Evolutionary conservation across 495 filamentous ascomycete species (phyloP), one percentile per base, ranked within the genome.

Genomic region (Xylona heveae): DNA sequence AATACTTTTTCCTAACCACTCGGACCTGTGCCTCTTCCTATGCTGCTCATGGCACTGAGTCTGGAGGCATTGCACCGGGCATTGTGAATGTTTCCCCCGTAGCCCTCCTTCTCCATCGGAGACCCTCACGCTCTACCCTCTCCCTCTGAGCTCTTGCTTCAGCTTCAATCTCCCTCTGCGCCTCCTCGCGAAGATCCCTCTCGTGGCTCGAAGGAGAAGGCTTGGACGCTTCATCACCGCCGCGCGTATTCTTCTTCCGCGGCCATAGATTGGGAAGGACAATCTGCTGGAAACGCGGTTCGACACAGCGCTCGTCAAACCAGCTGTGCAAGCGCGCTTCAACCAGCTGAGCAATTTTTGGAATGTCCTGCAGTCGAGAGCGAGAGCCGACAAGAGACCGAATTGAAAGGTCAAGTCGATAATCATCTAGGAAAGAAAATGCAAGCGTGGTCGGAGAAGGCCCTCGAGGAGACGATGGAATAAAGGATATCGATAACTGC

Each of bases 291-390:
- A 97, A 92, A 16, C 82, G 65, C 6, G 88, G 88, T 54, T 95
- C 88, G 2, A 97, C 88, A 34, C 78, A 81, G 19, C 88, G 70
- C 45, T 95, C 88, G 48, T 97, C 88, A 42, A 97, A 93, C 88
- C 88, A 97, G 17, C 75, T 70, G 47, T 95, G 88, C 5, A 97
- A 63, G 5, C 85, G 66, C 4, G 73, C 71, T 52, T 97, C 88
- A 24, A 97, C 74, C 3, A 97, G 62, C 47, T 94, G 83, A 0
- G 90, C 90, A 30, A 97, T 90, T 49, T 97, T 97, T 7, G 88
- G 88, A 8, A 97, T 81, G 54, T 97, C 90, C 49, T 94, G 85
- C 7, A 97, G 56, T 13, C 90, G 60, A 22, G 74, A 81, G 19
- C 90, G 71, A 19, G 78, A 85, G 19, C 88, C 88, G n/a, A 97